Conservation (phyloP, 2,329 filamentous ascomycete species). For the Cyphellophora attinorum region DNA sequence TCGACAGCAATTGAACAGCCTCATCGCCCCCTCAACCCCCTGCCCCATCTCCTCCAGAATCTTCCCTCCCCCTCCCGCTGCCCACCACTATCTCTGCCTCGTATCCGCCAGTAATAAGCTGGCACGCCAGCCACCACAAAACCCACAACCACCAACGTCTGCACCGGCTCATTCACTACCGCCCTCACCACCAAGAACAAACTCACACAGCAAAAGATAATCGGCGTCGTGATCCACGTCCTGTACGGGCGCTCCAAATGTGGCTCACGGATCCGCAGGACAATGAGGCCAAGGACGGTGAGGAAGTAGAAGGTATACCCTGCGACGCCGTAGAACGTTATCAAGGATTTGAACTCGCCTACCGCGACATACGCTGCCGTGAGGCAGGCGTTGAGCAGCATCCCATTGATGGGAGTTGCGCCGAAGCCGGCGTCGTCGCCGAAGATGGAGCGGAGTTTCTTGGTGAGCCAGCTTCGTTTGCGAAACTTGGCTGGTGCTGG, state of each 20-base stretch:
- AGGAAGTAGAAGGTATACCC: slow-evolving; percentile 97
- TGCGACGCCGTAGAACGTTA: slow-evolving; percentile 96
- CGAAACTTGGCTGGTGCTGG: slow-evolving; percentile 27
- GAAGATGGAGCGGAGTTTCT: slow-evolving; percentile 51
- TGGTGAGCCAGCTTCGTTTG: slow-evolving; percentile 46
- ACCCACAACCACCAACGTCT: slow-evolving; percentile 75
- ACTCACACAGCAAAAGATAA: slow-evolving; percentile 97
- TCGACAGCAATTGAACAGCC: no score
- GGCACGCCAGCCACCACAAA: slow-evolving; percentile 80
- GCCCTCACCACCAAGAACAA: slow-evolving; percentile 82
- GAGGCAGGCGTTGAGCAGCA: slow-evolving; percentile 67
- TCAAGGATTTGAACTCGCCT: slow-evolving; percentile 81
- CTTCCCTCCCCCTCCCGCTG: slow-evolving; percentile 11
- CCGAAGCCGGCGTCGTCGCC: slow-evolving; percentile 77
- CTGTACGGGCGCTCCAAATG: slow-evolving; percentile 81
- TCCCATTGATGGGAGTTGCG: slow-evolving; percentile 88
- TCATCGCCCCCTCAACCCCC: no score
- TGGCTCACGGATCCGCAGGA: slow-evolving; percentile 80
- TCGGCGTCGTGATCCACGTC: slow-evolving; percentile 94
- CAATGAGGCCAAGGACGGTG: slow-evolving; percentile 84
- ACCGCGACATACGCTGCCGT: slow-evolving; percentile 71
- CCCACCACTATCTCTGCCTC: slow-evolving; percentile 45
- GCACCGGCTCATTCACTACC: slow-evolving; percentile 80
- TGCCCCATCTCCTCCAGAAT: slow-evolving; percentile 32
- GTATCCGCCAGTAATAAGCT: slow-evolving; percentile 81